These are phyloP conservation scores for Daphne laureola DNA, from an alignment of 441 rosid species.

Conservation along the genomic window DNA sequence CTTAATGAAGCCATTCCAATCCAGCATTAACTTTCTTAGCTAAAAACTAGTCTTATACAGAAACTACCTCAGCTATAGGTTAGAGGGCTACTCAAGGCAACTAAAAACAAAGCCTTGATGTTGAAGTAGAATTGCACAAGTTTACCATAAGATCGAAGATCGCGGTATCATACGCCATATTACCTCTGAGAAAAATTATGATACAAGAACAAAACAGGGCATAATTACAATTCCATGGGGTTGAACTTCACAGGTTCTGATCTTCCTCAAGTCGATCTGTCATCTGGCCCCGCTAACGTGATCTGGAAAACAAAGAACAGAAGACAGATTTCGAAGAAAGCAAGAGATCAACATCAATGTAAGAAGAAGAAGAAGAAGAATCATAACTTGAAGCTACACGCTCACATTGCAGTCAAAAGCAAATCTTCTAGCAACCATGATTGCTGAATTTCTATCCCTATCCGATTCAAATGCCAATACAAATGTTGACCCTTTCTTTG, in stretches of 20 bases:
- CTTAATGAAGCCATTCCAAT: too few relatives aligned
- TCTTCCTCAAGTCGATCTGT: slow-evolving; percentile 41
- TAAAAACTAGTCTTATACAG: too few relatives aligned
- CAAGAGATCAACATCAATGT: too few relatives aligned
- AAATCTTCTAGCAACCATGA: slow-evolving; percentile 88
- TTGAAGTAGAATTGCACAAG: not conserved
- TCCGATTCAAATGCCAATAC: slow-evolving; percentile 84
- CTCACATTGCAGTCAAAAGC: slow-evolving; percentile 97
- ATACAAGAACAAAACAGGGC: slow-evolving; percentile 12
- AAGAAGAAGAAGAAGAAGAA: too few relatives aligned
- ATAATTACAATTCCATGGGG: slow-evolving; percentile 43
- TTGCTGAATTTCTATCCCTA: slow-evolving; percentile 84
- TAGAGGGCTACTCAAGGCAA: slow-evolving; percentile 26
- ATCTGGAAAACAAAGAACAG: slow-evolving; percentile 30
- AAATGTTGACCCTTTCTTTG: slow-evolving; percentile 58
- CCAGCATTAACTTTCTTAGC: too few relatives aligned
- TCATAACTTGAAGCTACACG: not conserved
- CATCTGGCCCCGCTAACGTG: slow-evolving; percentile 81
- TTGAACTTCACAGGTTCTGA: slow-evolving; percentile 6
- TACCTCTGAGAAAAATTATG: not conserved
- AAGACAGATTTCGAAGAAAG: too few relatives aligned
- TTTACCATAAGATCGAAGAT: too few relatives aligned
- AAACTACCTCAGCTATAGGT: not conserved
- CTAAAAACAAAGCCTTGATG: slow-evolving; percentile 31
- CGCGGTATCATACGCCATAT: too few relatives aligned